A percentile compares a stretch with the other conserved stretches of the same genome.
phyloP scores from a whole-genome alignment of 768 basidiomycete genomes.

The Kwoniella dejecticola region DNA sequence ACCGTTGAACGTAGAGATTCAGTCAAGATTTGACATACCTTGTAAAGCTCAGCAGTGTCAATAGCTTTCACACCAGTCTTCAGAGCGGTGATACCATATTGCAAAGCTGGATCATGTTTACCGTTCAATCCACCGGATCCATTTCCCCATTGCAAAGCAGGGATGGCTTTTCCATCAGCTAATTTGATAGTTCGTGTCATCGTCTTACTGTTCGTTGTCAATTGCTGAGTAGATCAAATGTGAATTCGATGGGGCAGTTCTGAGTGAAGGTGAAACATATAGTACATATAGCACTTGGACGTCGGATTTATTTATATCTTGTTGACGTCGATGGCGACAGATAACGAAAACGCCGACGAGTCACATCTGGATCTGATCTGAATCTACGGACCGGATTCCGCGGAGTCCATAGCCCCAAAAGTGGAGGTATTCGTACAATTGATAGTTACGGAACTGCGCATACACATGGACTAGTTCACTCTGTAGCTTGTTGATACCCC shows the following conservation, averaged over 20 bases:
- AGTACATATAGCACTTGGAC: too few species aligned
- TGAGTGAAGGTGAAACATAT: too few species aligned
- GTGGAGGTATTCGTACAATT: constrained; percentile 6
- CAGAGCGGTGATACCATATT: constrained; percentile 30
- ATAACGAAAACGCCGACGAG: background rate
- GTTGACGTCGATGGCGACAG: constrained; percentile 8
- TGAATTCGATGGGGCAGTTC: too few species aligned
- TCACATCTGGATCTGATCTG: background rate
- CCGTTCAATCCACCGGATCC: constrained; percentile 27
- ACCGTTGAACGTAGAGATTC: too few species aligned
- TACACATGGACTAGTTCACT: too few species aligned
- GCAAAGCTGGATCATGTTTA: constrained; percentile 30
- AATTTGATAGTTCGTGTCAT: constrained; percentile 44
- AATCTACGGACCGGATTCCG: background rate
- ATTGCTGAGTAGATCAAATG: too few species aligned
- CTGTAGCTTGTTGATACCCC: too few species aligned
- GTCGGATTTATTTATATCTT: too few species aligned
- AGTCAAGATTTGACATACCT: background rate
- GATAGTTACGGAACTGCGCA: too few species aligned
- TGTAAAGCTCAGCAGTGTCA: constrained; percentile 50
- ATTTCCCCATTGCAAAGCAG: constrained; percentile 50
- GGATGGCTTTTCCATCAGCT: constrained; percentile 48
- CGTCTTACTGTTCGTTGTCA: constrained; percentile 2
- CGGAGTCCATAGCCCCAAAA: background rate
- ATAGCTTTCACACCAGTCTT: constrained; percentile 46